Conservation (phyloP, 2,329 filamentous ascomycete species). For the Diplodia scrobiculata region DNA sequence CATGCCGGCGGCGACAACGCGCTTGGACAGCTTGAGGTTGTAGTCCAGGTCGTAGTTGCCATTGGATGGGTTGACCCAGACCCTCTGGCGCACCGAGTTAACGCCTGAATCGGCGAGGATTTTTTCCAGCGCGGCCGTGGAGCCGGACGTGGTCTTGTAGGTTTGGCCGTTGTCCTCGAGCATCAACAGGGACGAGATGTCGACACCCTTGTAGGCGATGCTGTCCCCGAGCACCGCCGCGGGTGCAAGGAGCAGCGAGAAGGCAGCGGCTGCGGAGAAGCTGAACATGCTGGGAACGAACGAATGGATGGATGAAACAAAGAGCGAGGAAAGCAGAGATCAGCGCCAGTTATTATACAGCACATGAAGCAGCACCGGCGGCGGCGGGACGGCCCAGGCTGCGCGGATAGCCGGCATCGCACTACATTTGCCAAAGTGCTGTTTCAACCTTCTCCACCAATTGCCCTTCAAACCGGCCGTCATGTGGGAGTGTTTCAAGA, state of each 20-base stretch:
- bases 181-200: conserved; percentile 68
- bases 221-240: conserved; percentile 16
- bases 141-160: conserved; percentile 62
- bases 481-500: conserved; percentile 20
- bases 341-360: neutral
- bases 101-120: conserved; percentile 65
- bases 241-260: conserved; percentile 13
- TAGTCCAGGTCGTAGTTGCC: conserved; percentile 70
- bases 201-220: conserved; percentile 65
- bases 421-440: neutral
- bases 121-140: conserved; percentile 59
- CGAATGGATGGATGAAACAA: neutral
- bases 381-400: too few species aligned
- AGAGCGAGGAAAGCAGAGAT: neutral
- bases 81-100: conserved; percentile 69
- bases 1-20: conserved; percentile 64
- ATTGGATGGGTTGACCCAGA: conserved; percentile 63
- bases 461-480: conserved; percentile 4
- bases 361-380: too few species aligned
- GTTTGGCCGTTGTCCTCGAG: conserved; percentile 63
- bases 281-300: neutral
- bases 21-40: conserved; percentile 66
- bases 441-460: conserved; percentile 26
- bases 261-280: neutral
- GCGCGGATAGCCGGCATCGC: too few species aligned